Percentiles rank a stretch among this genome's conserved stretches.
Evolutionary conservation across 2,329 filamentous ascomycete species (phyloP).

Genomic region (Penicillium sp.): DNA sequence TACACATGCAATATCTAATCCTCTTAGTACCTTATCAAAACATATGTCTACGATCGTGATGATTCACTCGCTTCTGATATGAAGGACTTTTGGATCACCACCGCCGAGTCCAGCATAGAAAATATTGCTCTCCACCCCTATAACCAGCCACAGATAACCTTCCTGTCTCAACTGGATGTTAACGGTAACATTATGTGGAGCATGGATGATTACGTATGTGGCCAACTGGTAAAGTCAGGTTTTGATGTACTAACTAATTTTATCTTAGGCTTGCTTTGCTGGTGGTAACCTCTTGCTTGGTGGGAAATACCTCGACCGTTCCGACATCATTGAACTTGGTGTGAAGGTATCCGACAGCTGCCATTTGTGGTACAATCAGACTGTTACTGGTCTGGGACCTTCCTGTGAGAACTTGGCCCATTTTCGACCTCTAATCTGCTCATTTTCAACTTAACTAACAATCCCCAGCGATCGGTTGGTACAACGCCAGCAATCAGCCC

Average conservation of each 20-base stretch:
- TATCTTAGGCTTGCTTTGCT: slow-evolving; percentile 21
- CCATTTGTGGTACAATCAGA: slow-evolving; percentile 32
- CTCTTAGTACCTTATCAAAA: slow-evolving; percentile 24
- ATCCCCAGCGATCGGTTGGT: slow-evolving; percentile 15
- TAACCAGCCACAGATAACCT: slow-evolving; percentile 20
- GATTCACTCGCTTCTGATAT: slow-evolving; percentile 6
- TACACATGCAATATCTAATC: background rate
- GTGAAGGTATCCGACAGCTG: slow-evolving; percentile 28
- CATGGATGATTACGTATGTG: slow-evolving; percentile 24
- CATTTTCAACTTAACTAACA: background rate
- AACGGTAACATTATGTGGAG: slow-evolving; percentile 21
- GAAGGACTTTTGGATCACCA: slow-evolving; percentile 22
- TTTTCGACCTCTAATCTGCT: background rate
- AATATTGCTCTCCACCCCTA: slow-evolving; percentile 21
- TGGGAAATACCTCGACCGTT: slow-evolving; percentile 21
- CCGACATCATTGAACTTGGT: slow-evolving; percentile 28
- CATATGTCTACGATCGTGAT: slow-evolving; percentile 20
- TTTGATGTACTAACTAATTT: too few species aligned
- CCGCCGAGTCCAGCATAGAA: slow-evolving; percentile 18
- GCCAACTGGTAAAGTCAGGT: too few species aligned
- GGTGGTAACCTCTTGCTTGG: slow-evolving; percentile 24
- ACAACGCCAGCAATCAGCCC: slow-evolving; percentile 15
- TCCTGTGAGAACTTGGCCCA: slow-evolving; percentile 4
- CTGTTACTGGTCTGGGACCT: slow-evolving; percentile 18
- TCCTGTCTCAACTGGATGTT: slow-evolving; percentile 17